Evolutionary conservation across 2,329 filamentous ascomycete species (phyloP).

Genomic region (Ophiostoma novo-ulmi): DNA sequence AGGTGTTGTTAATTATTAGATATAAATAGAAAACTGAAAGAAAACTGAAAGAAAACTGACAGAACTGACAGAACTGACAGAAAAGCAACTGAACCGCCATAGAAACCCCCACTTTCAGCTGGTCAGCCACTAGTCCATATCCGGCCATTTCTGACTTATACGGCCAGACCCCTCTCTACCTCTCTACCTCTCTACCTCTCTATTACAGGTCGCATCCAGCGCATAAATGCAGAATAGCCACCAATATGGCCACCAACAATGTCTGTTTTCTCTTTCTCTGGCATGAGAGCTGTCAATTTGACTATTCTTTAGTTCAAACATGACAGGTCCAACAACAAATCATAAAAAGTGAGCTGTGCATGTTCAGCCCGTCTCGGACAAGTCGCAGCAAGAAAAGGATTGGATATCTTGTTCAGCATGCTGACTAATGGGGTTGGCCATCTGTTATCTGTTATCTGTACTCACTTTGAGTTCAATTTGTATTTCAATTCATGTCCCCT

Average conservation of each 20-base stretch:
- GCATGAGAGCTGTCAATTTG: background rate
- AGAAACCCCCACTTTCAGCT: background rate
- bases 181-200: background rate
- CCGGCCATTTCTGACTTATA: conserved; percentile 7
- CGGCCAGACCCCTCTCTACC: background rate
- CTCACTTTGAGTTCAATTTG: no score
- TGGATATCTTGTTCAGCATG: background rate
- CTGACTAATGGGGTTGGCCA: background rate
- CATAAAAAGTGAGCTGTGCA: background rate
- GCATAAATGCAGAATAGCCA: no score
- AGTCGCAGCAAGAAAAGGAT: background rate
- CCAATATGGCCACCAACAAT: background rate
- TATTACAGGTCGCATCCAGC: no score
- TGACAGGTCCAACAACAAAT: background rate
- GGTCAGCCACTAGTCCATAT: background rate
- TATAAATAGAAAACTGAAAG: no score
- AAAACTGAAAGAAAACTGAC: background rate
- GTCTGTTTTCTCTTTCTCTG: background rate
- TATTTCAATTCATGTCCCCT: no score
- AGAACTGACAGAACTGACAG: background rate
- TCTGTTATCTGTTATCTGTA: no score
- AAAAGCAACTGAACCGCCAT: background rate
- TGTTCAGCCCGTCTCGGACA: background rate
- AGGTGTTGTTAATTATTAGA: no score
- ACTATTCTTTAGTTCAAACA: background rate